Conservation (phyloP, 2,329 filamentous ascomycete genomes). For the Apiospora aurea region DNA sequence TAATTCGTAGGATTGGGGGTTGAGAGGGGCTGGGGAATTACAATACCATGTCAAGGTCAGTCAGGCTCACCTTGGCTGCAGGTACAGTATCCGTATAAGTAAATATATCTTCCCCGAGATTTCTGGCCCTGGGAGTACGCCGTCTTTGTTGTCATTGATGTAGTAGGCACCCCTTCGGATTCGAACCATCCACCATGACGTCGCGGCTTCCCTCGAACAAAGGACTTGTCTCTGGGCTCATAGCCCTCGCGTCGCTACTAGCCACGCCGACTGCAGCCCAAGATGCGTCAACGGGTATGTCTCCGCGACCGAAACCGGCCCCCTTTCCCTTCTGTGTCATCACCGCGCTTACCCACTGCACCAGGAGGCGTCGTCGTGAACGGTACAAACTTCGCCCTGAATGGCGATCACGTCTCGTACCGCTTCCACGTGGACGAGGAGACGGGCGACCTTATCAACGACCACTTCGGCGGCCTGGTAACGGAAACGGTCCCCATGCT, state of each 20-base stretch:
- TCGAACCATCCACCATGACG: conserved; percentile 2
- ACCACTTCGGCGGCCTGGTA: conserved; percentile 65
- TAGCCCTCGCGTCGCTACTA: neutral
- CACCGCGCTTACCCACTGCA: neutral
- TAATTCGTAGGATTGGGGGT: neutral
- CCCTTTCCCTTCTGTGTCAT: too few species aligned
- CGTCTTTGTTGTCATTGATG: neutral
- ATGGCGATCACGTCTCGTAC: conserved; percentile 63
- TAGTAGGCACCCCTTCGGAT: conserved; percentile 7
- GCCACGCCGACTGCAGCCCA: neutral
- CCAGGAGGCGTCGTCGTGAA: conserved; percentile 61
- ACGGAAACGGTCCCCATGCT: conserved; percentile 58
- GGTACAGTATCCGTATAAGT: neutral
- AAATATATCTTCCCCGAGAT: neutral
- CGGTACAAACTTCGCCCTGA: conserved; percentile 63
- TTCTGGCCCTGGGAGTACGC: neutral
- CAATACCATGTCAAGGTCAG: neutral
- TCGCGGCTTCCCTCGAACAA: conserved; percentile 3
- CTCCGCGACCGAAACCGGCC: too few species aligned
- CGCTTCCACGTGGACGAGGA: conserved; percentile 64
- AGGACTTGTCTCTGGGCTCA: neutral
- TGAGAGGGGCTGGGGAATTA: neutral
- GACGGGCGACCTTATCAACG: conserved; percentile 61
- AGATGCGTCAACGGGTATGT: neutral
- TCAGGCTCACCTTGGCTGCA: conserved; percentile 3